Percentiles rank a stretch among this genome's conserved stretches.
Conservation (phyloP, 352 stramenopile species). For the Globisporangium cylindrosporum region DNA sequence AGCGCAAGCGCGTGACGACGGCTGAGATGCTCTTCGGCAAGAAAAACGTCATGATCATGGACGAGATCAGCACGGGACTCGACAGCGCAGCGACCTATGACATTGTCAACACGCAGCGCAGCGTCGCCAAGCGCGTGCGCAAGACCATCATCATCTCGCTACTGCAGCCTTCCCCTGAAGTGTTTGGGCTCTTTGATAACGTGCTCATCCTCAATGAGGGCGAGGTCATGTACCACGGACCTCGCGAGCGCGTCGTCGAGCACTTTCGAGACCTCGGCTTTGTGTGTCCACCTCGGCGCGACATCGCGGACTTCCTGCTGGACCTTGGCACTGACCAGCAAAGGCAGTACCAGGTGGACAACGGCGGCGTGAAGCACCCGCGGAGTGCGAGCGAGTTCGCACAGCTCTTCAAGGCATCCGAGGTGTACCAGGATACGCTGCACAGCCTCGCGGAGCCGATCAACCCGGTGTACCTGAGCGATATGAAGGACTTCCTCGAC, state of each 20-base stretch:
- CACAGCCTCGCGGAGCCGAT: conserved; percentile 2
- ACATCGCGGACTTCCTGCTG: conserved; percentile 29
- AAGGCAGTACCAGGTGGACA: conserved; percentile 17
- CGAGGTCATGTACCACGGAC: conserved; percentile 79
- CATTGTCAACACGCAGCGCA: conserved; percentile 58
- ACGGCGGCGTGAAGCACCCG: neutral
- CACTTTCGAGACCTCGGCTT: conserved; percentile 70
- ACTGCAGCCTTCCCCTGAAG: conserved; percentile 84
- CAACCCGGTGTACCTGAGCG: conserved; percentile 3
- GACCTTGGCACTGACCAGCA: conserved; percentile 25
- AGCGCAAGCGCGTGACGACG: conserved; percentile 90
- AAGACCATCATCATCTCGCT: conserved; percentile 48
- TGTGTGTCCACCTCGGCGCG: conserved; percentile 24
- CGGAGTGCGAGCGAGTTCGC: conserved; percentile 18
- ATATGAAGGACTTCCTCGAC: conserved; percentile 10
- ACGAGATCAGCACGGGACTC: conserved; percentile 92
- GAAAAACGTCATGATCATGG: conserved; percentile 70
- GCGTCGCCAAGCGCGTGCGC: conserved; percentile 19
- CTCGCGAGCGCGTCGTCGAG: conserved; percentile 41
- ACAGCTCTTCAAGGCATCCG: conserved; percentile 17
- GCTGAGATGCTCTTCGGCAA: conserved; percentile 72
- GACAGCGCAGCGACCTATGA: conserved; percentile 71
- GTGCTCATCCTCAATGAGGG: conserved; percentile 85
- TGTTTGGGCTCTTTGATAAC: conserved; percentile 88
- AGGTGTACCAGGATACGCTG: conserved; percentile 20